Evolutionary conservation across 2,329 filamentous ascomycete species (phyloP), one percentile per base, ranked within the genome.

Genomic region (Pezicula carpinea): DNA sequence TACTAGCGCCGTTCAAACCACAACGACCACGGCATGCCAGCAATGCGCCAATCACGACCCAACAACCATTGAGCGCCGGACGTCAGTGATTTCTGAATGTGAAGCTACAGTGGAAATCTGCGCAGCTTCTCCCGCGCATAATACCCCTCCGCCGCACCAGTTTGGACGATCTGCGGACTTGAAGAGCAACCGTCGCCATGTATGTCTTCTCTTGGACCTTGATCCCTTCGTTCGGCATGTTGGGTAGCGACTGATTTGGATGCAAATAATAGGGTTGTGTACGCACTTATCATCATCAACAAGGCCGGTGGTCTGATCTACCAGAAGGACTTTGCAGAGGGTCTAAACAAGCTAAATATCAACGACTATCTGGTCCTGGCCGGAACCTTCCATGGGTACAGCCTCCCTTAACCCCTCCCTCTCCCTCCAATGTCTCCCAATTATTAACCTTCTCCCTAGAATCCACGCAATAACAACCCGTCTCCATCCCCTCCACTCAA

Each of bases 351-450:
- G 66, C 83, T 99, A 59, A 88, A 82, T 57, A 92, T 89, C 58
- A 99, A 99, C 66, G 93, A 99, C 75, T 95, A 95, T 64, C 85
- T 99, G 26, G 92, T 97, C 58, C 82, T 99, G 22, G 93, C 93
- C 6, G 93, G 93, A 48, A 99, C 93, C 45, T 99, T 99, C 68
- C 93, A 99, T 65, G 93, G 89, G 88, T 91, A 72, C 53, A 69
- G 61, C 39, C 40, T 59, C 60, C 43, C 58, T 62, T 15, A 56
- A 26, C 31, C 5, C n/a, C 39, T 32, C 32, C 19, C 36, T 33
- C 8, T 19, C 6, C 10, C 38, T 11, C 31, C 33, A 47, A 29
- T 23, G 33, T 29, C 36, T 39, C 14, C 23, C 6, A 38, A 18
- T 32, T 52, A 46, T 35, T 57, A 48, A 52, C 44, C 38, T 2